Base-by-base conservation (phyloP, 208 protist genomes). In the Crithidia mellificae region DNA sequence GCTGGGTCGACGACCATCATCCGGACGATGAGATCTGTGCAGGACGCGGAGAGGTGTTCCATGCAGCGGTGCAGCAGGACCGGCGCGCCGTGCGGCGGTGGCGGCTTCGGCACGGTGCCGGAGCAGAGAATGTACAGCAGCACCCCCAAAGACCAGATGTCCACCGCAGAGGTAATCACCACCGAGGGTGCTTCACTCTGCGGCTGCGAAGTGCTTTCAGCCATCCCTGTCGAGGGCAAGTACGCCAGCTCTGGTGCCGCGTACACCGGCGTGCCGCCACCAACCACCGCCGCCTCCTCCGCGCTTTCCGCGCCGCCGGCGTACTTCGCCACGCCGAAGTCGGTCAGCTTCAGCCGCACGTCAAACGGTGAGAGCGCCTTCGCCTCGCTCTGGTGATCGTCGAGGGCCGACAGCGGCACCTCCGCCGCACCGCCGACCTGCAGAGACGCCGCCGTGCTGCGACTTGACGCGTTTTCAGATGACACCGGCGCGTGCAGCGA, bases 261-360 rank as follows among this genome's bases (percentile, higher is more conserved):
- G 73, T 92, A 93, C n/a, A 67, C 55, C 5, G 84, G 70, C 0
- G 87, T 93, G 39, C 83, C 85, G 24, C 74, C 52, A 19, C 49
- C 51, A 14, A 58, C 57, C 7, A 29, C 65, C 12, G 22, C 72
- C 12, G 39, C 41, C 14, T 66, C 62, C 32, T 39, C 57, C 2
- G 58, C 63, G 30, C 65, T 57, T 22, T 12, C 24, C 29, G 52
- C 25, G 22, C 78, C 70, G 7, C 79, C 68, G 15, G 72, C 64
- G 71, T 85, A 89, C 63, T 87, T 88, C 20, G 89, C 79, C 15
- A 88, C 64, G 39, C 90, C 88, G 52, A 96, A 96, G 77, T 94
- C 90, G 4, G 86, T 83, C 25, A 94, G 53, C 62, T 88, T 90
- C 41, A 94, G 50, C 12, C 51, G 29, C 36, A 92, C 74, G n/a